These are phyloP conservation scores for Ephemerocybe angulata DNA, from an alignment of 768 basidiomycete species.

Conservation along the genomic window DNA sequence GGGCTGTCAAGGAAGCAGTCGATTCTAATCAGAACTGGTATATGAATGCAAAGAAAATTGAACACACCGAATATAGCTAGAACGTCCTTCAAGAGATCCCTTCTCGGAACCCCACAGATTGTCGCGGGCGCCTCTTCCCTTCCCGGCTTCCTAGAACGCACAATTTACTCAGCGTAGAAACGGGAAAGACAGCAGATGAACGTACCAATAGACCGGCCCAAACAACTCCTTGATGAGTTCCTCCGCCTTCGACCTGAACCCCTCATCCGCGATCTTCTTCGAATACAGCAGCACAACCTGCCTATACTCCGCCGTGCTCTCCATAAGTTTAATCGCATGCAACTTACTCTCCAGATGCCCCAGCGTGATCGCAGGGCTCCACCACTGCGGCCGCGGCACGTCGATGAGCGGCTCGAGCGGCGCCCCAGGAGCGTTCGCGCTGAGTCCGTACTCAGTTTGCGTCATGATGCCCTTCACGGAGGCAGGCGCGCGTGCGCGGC, in stretches of 20 bases:
- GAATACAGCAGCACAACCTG: constrained; percentile 73
- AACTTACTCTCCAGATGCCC: constrained; percentile 86
- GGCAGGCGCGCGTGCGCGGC: constrained; percentile 33
- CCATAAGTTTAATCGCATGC: constrained; percentile 68
- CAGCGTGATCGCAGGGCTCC: constrained; percentile 77
- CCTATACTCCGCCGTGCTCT: constrained; percentile 84
- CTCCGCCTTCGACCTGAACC: constrained; percentile 82
- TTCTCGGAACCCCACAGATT: constrained; percentile 69
- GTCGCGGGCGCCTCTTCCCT: constrained; percentile 59
- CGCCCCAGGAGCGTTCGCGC: constrained; percentile 21
- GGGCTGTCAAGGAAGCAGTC: constrained; percentile 50
- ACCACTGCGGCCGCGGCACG: constrained; percentile 67
- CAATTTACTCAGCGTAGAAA: not conserved
- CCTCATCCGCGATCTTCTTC: constrained; percentile 85
- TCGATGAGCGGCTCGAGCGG: constrained; percentile 24
- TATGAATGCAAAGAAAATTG: not conserved
- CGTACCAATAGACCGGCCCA: constrained; percentile 88
- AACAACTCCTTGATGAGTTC: constrained; percentile 88
- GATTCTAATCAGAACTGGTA: not conserved
- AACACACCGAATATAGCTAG: constrained; percentile 70
- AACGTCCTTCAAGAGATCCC: constrained; percentile 82
- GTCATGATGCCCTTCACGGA: constrained; percentile 52
- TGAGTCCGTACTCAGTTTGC: constrained; percentile 45
- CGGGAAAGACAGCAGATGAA: constrained; percentile 16
- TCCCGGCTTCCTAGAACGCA: constrained; percentile 57